phyloP scores from a whole-genome alignment of 345 rosid genomes.

The Geranium brycei region DNA sequence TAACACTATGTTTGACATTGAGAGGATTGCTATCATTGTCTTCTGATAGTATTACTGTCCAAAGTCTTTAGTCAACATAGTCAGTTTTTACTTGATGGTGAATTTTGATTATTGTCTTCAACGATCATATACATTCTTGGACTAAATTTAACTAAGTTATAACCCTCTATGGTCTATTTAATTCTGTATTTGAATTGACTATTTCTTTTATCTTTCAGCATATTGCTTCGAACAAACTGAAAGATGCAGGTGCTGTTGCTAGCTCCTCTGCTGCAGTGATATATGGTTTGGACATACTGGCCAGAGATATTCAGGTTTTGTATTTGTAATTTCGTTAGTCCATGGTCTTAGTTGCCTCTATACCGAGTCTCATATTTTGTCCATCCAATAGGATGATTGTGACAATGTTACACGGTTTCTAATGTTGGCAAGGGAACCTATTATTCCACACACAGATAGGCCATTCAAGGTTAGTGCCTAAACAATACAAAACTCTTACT shows the following conservation, averaged over 20 bases:
- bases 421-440: conserved; percentile 96
- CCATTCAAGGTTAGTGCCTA: conserved; percentile 68
- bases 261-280: conserved; percentile 71
- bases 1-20: background rate
- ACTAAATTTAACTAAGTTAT: background rate
- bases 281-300: conserved; percentile 78
- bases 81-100: background rate
- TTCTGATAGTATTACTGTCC: conserved; percentile 1
- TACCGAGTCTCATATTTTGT: conserved; percentile 1
- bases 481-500: background rate
- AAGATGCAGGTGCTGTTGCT: conserved; percentile 86
- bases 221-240: conserved; percentile 50
- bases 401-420: conserved; percentile 88
- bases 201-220: conserved; percentile 24
- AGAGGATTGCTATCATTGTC: background rate
- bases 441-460: conserved; percentile 73
- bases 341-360: background rate
- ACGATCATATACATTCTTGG: background rate
- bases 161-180: background rate
- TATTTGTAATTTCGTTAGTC: background rate
- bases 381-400: conserved; percentile 47
- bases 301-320: conserved; percentile 81
- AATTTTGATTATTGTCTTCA: background rate
- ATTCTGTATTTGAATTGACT: conserved; percentile 8
- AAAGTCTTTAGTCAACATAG: background rate